These are phyloP conservation scores for Tetrahymena thermophila DNA, from an alignment of 73 alveolate genomes.

Conservation along the genomic window DNA sequence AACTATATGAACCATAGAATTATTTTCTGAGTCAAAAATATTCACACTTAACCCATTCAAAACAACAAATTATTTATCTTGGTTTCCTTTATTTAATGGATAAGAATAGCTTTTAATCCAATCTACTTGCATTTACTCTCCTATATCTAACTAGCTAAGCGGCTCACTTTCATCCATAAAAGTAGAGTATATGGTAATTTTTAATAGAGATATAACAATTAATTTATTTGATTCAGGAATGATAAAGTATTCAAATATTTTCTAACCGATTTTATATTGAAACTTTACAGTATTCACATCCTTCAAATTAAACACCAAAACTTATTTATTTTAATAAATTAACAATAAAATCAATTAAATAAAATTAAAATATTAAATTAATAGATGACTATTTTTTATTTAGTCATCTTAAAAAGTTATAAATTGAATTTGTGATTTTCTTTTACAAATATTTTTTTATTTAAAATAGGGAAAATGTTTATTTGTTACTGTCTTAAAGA, in stretches of 20 bases:
- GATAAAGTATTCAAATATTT: neutral
- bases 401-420: too few relatives aligned
- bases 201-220: neutral
- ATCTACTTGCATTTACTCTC: neutral
- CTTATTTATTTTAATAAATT: neutral
- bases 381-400: too few relatives aligned
- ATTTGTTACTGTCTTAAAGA: neutral
- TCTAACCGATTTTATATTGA: neutral
- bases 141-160: neutral
- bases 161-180: neutral
- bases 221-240: neutral
- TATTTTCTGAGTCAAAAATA: neutral
- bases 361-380: too few relatives aligned
- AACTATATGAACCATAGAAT: neutral
- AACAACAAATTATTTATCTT: neutral
- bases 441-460: too few relatives aligned
- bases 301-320: neutral
- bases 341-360: too few relatives aligned
- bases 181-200: neutral
- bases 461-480: too few relatives aligned
- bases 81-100: neutral
- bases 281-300: neutral
- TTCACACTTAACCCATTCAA: neutral
- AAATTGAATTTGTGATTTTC: too few relatives aligned
- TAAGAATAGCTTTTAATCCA: neutral